Base-by-base conservation (phyloP, 345 rosid genomes). In the Eucalyptus curtisii region DNA sequence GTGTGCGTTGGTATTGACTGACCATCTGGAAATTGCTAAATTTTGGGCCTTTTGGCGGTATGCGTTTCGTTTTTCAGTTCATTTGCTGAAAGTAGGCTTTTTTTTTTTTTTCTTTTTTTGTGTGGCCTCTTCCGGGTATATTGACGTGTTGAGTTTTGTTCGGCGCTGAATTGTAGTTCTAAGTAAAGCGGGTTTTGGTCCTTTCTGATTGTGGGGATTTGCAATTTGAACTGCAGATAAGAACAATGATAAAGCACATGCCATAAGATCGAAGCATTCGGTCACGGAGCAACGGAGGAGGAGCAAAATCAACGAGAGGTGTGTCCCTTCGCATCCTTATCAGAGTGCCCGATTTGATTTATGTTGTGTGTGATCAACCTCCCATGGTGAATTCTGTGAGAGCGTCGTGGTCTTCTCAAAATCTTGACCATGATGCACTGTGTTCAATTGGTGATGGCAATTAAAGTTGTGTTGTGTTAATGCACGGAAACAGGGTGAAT, bases 251-350 rank as follows among this genome's bases (percentile, higher is more conserved):
- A 96, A 91, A 93, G 98, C 98, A 31, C 94, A 88, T 89, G 97
- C 95, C 25, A 92, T 94, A 66, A 95, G 99, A 88, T 98, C 99
- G 49, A 98, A 98, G 57, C 99, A 98, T 91, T 97, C 99, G 2
- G 99, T 97, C 66, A 98, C 98, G 3, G 99, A 98, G 92, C 99
- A 97, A 93, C 94, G 98, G 37, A 91, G 99, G 89, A 94, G 99
- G 90, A 98, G 98, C 95, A 98, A 97, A 94, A 98, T 98, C 89
- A 98, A 98, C 48, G 99, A 98, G 92, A 97, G 99, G 98, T 95
- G 86, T 88, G 87, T 76, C 40, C 84, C 48, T 68, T 86, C 20
- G 45, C 68, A 71, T 88, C 47, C 40, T 20, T 33, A 19, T 86
- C 30, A 20, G 61, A 86, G 22, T 86, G 86, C 31, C 49, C 47